phyloP scores from a whole-genome alignment of 1,284 basidiomycete genomes.

The Cryptococcus wingfieldii region DNA sequence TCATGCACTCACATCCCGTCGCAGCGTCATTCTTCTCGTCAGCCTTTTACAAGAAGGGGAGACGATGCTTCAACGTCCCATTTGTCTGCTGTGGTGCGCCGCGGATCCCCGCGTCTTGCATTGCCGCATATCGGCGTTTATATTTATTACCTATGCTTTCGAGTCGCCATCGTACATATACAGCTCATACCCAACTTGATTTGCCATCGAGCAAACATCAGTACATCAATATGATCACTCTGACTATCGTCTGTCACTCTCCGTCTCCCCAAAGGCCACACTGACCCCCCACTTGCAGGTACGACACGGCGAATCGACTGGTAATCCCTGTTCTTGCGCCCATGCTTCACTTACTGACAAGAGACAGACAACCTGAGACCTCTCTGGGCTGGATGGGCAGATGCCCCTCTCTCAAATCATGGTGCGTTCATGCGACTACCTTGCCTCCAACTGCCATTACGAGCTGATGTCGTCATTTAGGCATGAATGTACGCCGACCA shows the following conservation, averaged over 20 bases:
- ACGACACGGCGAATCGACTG: conserved; percentile 73
- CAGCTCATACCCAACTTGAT: too few species aligned
- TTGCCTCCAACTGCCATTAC: background rate
- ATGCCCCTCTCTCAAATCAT: conserved; percentile 75
- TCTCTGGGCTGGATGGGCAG: conserved; percentile 76
- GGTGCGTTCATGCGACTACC: conserved; percentile 53
- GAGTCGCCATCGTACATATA: too few species aligned
- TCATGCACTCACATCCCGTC: too few species aligned
- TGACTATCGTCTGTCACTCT: conserved; percentile 44
- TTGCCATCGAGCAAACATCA: too few species aligned
- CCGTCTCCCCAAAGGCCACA: background rate
- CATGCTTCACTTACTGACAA: background rate
- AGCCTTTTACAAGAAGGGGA: too few species aligned
- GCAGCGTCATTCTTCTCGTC: too few species aligned
- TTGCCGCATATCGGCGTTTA: too few species aligned
- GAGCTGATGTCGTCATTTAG: background rate
- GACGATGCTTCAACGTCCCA: too few species aligned
- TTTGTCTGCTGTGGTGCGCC: too few species aligned
- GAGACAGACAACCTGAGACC: conserved; percentile 46
- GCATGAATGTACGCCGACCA: conserved; percentile 14
- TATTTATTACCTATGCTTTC: too few species aligned
- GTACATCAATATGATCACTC: conserved; percentile 43
- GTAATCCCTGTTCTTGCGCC: conserved; percentile 49
- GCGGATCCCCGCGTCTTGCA: too few species aligned
- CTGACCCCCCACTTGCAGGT: conserved; percentile 51